These are phyloP conservation scores for Jackrogersella multiformis DNA, from an alignment of 495 filamentous ascomycete species.

Conservation along the genomic window DNA sequence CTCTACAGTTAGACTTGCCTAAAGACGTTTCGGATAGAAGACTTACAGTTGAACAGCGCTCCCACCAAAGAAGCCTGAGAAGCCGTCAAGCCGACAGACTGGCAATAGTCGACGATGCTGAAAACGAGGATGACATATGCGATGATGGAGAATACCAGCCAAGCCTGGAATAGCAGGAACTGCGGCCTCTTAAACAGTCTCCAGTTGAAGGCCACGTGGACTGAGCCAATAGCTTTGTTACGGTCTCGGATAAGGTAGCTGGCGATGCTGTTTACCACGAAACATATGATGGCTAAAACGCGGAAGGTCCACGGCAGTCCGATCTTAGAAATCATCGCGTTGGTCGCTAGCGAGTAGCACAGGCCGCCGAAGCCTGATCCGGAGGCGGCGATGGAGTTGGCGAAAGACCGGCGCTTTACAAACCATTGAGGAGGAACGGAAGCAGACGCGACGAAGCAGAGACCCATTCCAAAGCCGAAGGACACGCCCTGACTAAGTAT, in stretches of 20 bases:
- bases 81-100: slow-evolving; percentile 67
- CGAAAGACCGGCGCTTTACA: slow-evolving; percentile 70
- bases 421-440: slow-evolving; percentile 86
- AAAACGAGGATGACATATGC: slow-evolving; percentile 78
- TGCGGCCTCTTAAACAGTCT: slow-evolving; percentile 67
- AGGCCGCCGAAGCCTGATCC: slow-evolving; percentile 83
- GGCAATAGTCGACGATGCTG: slow-evolving; percentile 75
- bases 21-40: background rate
- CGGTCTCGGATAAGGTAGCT: slow-evolving; percentile 70
- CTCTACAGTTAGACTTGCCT: background rate
- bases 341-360: slow-evolving; percentile 64
- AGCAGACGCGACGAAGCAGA: slow-evolving; percentile 76
- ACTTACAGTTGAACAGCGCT: slow-evolving; percentile 75
- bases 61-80: slow-evolving; percentile 75
- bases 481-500: slow-evolving; percentile 80
- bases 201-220: slow-evolving; percentile 70
- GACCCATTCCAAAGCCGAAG: slow-evolving; percentile 79
- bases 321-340: slow-evolving; percentile 67
- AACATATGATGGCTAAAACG: slow-evolving; percentile 69
- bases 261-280: slow-evolving; percentile 66
- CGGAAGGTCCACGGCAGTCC: slow-evolving; percentile 73
- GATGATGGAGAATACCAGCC: slow-evolving; percentile 75
- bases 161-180: slow-evolving; percentile 71
- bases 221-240: slow-evolving; percentile 71
- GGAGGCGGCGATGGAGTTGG: slow-evolving; percentile 75